Base-by-base conservation (phyloP, 2,329 filamentous ascomycete genomes). In the Pseudocercospora macadamiae region DNA sequence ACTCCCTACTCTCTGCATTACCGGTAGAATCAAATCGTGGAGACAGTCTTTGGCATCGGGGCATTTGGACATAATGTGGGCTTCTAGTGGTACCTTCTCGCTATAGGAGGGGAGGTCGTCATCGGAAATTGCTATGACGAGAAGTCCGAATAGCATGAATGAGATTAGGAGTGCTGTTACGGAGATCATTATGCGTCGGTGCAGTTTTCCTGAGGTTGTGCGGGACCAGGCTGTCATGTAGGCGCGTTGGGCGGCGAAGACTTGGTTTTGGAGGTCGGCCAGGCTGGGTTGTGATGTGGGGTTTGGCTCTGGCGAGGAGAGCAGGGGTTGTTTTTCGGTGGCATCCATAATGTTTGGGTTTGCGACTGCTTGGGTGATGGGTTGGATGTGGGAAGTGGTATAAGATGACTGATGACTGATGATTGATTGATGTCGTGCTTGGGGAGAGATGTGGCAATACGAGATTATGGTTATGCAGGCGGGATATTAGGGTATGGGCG, bases 21-120 rank as follows among this genome's bases (percentile, higher is more conserved):
- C 84, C 0, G 95, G 95, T 14, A 97, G 77, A 21, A 99, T 82
- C 67, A 99, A 78, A 60, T 92, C 80, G 62, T 86, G 85, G 18
- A 99, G 80, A 70, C 93, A 97, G 71, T 91, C 89, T 74, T 82
- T 83, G 2, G 95, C 92, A 75, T 99, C 95, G 0, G 93, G 93
- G 70, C 95, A 99, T 81, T 97, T 97, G 77, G 61, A 75, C 88
- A 97, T 99, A 68, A 97, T 95, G 74, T 97, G 93, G 56, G 91
- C 90, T 74, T 99, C 95, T 2, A 99, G 77, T 3, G 91, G 89
- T 3, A 97, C 89, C 58, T 73, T 78, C n/a, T n/a, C n/a, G n/a
- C n/a, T n/a, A n/a, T n/a, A n/a, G 47, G 54, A 49, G 14, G 28
- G 52, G 23, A 51, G 45, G 5, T 69, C 67, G 28, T 69, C 66